Conservation (phyloP, 768 basidiomycete genomes). For the Hydnomerulius pinastri region DNA sequence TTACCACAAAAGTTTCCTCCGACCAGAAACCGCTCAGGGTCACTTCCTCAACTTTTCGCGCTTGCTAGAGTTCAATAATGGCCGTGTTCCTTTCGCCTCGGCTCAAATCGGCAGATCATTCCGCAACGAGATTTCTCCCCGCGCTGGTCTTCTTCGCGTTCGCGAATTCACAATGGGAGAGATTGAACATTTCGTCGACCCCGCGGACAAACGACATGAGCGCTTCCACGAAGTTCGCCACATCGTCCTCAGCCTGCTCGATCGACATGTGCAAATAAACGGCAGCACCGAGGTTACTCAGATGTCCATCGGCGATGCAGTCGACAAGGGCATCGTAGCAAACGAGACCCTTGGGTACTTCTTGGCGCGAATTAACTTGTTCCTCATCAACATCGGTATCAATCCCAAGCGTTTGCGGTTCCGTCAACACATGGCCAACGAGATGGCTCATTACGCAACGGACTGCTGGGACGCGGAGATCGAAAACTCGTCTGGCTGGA, state of each 20-base stretch:
- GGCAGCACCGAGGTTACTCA: slow-evolving; percentile 65
- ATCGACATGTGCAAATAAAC: slow-evolving; percentile 78
- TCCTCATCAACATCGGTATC: slow-evolving; percentile 90
- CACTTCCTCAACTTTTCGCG: slow-evolving; percentile 99
- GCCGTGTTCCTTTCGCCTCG: slow-evolving; percentile 93
- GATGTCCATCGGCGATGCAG: slow-evolving; percentile 88
- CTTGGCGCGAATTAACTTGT: slow-evolving; percentile 87
- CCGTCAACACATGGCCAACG: slow-evolving; percentile 98
- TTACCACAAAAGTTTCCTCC: slow-evolving; percentile 68
- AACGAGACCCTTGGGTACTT: slow-evolving; percentile 99
- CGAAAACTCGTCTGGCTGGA: slow-evolving; percentile 84
- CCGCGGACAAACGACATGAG: slow-evolving; percentile 82
- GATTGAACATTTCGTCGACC: slow-evolving; percentile 99
- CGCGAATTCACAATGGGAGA: slow-evolving; percentile 99
- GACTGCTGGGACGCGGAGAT: slow-evolving; percentile 99
- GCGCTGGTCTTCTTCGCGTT: slow-evolving; percentile 93
- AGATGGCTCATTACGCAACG: slow-evolving; percentile 99
- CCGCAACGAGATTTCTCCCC: slow-evolving; percentile 97
- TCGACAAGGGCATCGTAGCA: slow-evolving; percentile 81
- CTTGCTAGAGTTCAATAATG: slow-evolving; percentile 97
- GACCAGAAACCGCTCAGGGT: slow-evolving; percentile 97
- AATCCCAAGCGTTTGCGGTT: slow-evolving; percentile 82
- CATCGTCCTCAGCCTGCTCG: slow-evolving; percentile 72
- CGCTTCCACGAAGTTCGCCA: slow-evolving; percentile 83
- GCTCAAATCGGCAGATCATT: slow-evolving; percentile 96